phyloP scores from a whole-genome alignment of 768 basidiomycete species.

The Lactarius evosmus region DNA sequence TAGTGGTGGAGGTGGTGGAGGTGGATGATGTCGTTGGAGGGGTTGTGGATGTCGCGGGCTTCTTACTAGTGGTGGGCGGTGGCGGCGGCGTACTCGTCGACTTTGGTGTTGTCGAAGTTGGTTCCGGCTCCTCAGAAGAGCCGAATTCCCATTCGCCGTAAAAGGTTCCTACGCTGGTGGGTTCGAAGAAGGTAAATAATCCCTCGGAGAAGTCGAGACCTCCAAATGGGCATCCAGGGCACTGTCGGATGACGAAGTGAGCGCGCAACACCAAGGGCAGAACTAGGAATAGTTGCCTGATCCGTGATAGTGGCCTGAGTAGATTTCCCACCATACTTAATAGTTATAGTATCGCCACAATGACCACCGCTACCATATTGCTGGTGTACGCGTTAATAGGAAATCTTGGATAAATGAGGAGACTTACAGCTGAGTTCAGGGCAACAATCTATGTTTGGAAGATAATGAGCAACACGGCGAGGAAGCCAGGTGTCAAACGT shows the following conservation, averaged over 20 bases:
- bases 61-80: neutral
- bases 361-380: conserved; percentile 34
- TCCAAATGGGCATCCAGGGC: conserved; percentile 56
- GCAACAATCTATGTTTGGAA: conserved; percentile 47
- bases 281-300: conserved; percentile 18
- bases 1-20: neutral
- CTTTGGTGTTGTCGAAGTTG: neutral
- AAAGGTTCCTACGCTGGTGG: conserved; percentile 43
- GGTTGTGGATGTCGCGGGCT: neutral
- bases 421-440: conserved; percentile 35
- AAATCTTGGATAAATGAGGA: neutral
- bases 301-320: conserved; percentile 36
- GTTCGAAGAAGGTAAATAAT: conserved; percentile 53
- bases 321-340: conserved; percentile 37
- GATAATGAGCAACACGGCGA: neutral
- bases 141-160: conserved; percentile 48
- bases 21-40: neutral
- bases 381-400: conserved; percentile 1
- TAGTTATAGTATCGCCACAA: conserved; percentile 37
- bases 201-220: conserved; percentile 61
- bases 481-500: conserved; percentile 28
- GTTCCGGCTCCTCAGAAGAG: neutral
- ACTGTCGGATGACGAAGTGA: conserved; percentile 37
- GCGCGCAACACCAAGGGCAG: neutral
- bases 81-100: neutral